Evolutionary conservation across 108 stramenopile species (phyloP).

Genomic region (Poteriospumella lacustris): DNA sequence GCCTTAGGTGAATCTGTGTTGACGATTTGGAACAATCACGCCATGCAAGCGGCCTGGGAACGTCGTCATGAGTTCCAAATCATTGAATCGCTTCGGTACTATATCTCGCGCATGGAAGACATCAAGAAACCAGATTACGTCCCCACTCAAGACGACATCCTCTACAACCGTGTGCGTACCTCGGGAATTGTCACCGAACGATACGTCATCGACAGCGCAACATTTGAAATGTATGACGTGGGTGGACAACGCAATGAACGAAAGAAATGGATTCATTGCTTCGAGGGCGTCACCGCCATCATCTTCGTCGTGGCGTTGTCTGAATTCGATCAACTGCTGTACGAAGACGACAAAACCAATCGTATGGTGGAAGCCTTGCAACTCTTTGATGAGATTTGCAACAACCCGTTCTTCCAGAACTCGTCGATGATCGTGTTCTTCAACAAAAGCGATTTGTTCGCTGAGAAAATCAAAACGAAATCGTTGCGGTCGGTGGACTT

Average conservation of each 20-base stretch:
- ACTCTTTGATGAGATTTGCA: constrained; percentile 76
- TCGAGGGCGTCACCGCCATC: constrained; percentile 94
- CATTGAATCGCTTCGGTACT: constrained; percentile 69
- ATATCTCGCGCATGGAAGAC: constrained; percentile 65
- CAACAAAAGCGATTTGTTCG: constrained; percentile 52
- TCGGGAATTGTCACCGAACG: constrained; percentile 55
- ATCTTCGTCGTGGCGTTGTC: constrained; percentile 93
- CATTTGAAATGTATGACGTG: constrained; percentile 86
- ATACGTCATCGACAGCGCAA: constrained; percentile 57
- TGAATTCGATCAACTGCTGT: constrained; percentile 92
- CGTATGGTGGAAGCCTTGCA: constrained; percentile 92
- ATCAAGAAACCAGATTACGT: constrained; percentile 58
- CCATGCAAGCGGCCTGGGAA: constrained; percentile 64
- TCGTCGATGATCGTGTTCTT: constrained; percentile 50
- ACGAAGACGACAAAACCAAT: constrained; percentile 87
- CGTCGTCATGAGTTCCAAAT: constrained; percentile 64
- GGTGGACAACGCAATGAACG: constrained; percentile 64
- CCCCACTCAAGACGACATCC: constrained; percentile 53
- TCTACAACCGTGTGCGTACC: constrained; percentile 52
- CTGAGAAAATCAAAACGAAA: constrained; percentile 37
- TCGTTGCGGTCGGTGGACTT: background rate
- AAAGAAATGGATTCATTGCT: constrained; percentile 62
- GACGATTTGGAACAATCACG: constrained; percentile 39
- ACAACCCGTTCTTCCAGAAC: constrained; percentile 34
- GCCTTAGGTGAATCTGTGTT: background rate